phyloP scores from a whole-genome alignment of 495 filamentous ascomycete species.

The Penicillium cosmopolitanum region DNA sequence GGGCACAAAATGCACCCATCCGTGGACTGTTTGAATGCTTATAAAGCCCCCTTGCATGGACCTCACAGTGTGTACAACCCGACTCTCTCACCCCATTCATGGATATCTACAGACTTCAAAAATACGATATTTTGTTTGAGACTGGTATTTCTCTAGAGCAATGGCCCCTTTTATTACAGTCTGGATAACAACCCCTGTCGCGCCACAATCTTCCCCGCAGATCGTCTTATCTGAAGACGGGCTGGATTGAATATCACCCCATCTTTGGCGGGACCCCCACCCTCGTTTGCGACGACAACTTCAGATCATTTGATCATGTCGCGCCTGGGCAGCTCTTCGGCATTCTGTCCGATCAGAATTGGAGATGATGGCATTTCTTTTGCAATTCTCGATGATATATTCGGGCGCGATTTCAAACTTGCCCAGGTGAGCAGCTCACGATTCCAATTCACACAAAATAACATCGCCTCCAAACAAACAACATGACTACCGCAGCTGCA shows the following conservation, averaged over 20 bases:
- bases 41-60: constrained; percentile 14
- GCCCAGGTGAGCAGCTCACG: background rate
- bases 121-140: background rate
- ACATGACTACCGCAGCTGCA: constrained; percentile 27
- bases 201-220: constrained; percentile 16
- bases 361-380: constrained; percentile 1
- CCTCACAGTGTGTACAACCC: background rate
- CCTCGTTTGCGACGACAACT: constrained; percentile 6
- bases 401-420: background rate
- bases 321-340: constrained; percentile 16
- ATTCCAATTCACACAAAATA: background rate
- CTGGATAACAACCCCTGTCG: constrained; percentile 11
- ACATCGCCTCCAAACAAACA: background rate
- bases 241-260: constrained; percentile 18
- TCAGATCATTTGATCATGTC: background rate
- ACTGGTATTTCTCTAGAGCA: background rate
- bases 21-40: background rate
- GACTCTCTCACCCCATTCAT: background rate
- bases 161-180: background rate
- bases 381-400: constrained; percentile 5
- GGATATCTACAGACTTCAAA: background rate
- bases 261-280: constrained; percentile 28
- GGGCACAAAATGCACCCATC: background rate
- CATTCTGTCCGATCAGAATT: constrained; percentile 21
- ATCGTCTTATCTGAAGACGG: constrained; percentile 16